A percentile compares a stretch with the other conserved stretches of the same genome.
These are phyloP conservation scores for Lipomyces kockii DNA, from an alignment of 805 yeast species.

Conservation along the genomic window DNA sequence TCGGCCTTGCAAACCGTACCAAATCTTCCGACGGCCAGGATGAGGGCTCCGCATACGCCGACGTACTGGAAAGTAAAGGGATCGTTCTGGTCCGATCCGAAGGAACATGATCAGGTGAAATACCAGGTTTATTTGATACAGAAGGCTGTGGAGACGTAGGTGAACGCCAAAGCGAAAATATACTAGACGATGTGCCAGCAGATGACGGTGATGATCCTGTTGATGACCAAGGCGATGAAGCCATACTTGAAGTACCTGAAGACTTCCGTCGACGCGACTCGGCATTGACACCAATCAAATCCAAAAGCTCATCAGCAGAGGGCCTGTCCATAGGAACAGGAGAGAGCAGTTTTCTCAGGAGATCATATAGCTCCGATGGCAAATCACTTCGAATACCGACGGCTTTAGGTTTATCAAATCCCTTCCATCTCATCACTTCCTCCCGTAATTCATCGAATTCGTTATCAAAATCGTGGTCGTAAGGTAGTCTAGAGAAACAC, in stretches of 20 bases:
- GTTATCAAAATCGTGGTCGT: slow-evolving; percentile 42
- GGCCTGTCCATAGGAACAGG: slow-evolving; percentile 51
- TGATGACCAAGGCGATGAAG: neutral
- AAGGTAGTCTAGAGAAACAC: slow-evolving; percentile 75
- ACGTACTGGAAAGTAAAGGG: neutral
- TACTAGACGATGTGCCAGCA: neutral
- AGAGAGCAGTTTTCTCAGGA: slow-evolving; percentile 51
- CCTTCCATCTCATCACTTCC: slow-evolving; percentile 46
- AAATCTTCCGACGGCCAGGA: too few species aligned
- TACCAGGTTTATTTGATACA: neutral
- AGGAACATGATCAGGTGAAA: neutral
- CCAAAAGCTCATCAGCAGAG: slow-evolving; percentile 49
- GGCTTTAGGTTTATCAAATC: slow-evolving; percentile 41
- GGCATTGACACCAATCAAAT: slow-evolving; percentile 38
- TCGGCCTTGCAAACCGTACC: too few species aligned
- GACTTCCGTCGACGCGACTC: slow-evolving; percentile 2
- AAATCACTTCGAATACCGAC: slow-evolving; percentile 40
- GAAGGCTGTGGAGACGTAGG: neutral
- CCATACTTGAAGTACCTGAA: slow-evolving; percentile 1
- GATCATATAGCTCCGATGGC: slow-evolving; percentile 44
- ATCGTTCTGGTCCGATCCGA: neutral
- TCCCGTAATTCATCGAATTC: slow-evolving; percentile 46
- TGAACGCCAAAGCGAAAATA: neutral
- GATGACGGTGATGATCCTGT: slow-evolving; percentile 6
- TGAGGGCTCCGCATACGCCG: neutral